A percentile compares a stretch with the other conserved stretches of the same genome.
Evolutionary conservation across 1,284 basidiomycete genomes (phyloP).

Genomic region (Cutaneotrichosporon curvatum): DNA sequence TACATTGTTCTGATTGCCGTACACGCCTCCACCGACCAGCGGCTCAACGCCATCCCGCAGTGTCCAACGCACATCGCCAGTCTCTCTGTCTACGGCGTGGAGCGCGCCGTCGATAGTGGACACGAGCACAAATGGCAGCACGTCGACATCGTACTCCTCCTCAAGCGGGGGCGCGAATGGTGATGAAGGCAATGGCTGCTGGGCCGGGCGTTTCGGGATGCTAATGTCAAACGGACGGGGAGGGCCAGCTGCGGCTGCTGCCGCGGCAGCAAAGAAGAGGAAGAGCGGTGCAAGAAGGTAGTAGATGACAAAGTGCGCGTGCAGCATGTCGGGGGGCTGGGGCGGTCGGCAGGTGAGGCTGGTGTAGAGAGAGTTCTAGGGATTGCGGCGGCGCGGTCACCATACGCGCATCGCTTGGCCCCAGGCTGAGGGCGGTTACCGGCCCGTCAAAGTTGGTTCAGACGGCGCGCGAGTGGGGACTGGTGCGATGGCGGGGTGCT

Average conservation of each 20-base stretch:
- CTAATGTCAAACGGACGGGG: constrained; percentile 12
- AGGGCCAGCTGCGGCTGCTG: constrained; percentile 3
- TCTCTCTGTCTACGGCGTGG: constrained; percentile 42
- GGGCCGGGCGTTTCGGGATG: constrained; percentile 1
- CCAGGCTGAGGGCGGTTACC: too few species aligned
- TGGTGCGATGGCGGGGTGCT: too few species aligned
- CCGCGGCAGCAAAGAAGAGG: constrained; percentile 7
- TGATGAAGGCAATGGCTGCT: not conserved
- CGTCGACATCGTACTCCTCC: constrained; percentile 37
- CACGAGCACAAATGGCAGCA: constrained; percentile 42
- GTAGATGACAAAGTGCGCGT: not conserved
- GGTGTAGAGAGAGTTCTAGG: not conserved
- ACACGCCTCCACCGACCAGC: constrained; percentile 35
- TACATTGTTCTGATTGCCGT: constrained; percentile 19
- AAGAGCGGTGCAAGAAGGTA: constrained; percentile 11
- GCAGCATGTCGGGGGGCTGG: constrained; percentile 11
- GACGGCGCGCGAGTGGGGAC: too few species aligned
- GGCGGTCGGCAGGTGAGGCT: not conserved
- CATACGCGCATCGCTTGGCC: constrained; percentile 18
- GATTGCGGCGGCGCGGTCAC: constrained; percentile 13
- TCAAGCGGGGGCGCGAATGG: not conserved
- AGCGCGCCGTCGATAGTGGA: constrained; percentile 45
- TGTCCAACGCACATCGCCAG: constrained; percentile 36
- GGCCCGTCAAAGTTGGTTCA: too few species aligned
- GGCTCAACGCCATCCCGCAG: constrained; percentile 40